These are phyloP conservation scores for Microdochium trichocladiopsis DNA, from an alignment of 2,329 filamentous ascomycete genomes.

Conservation along the genomic window DNA sequence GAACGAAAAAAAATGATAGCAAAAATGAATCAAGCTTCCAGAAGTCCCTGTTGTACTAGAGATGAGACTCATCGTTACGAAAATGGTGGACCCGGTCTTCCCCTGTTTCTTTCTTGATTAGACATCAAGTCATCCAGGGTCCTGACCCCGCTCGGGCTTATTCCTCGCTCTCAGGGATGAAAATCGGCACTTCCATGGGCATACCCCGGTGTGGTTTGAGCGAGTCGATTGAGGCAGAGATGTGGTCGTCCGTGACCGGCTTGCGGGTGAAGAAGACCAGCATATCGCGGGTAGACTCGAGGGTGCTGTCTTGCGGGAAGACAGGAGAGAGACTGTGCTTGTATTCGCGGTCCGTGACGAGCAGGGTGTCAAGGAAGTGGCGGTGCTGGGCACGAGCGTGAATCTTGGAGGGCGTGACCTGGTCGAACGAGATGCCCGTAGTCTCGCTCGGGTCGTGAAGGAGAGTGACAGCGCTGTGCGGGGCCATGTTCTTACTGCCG, in stretches of 20 bases:
- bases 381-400: slow-evolving; percentile 15
- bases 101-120: too few relatives aligned
- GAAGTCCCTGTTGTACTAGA: too few relatives aligned
- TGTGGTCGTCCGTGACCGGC: slow-evolving; percentile 12
- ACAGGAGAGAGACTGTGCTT: slow-evolving; percentile 19
- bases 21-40: too few relatives aligned
- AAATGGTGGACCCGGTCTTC: too few relatives aligned
- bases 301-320: slow-evolving; percentile 10
- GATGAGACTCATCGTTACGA: too few relatives aligned
- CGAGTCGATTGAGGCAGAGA: slow-evolving; percentile 16
- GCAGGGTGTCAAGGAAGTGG: slow-evolving; percentile 17
- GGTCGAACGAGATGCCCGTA: slow-evolving; percentile 9
- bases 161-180: too few relatives aligned
- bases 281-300: slow-evolving; percentile 19
- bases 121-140: too few relatives aligned
- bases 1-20: too few relatives aligned
- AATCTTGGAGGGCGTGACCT: slow-evolving; percentile 10
- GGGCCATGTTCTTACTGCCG: slow-evolving; percentile 17
- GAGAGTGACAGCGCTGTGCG: slow-evolving; percentile 19
- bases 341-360: slow-evolving; percentile 17
- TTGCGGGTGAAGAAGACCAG: slow-evolving; percentile 20
- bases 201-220: slow-evolving; percentile 12
- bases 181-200: too few relatives aligned
- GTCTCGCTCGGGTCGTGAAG: slow-evolving; percentile 18
- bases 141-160: too few relatives aligned